These are phyloP conservation scores for Colletotrichum godetiae DNA, from an alignment of 2,329 filamentous ascomycete genomes.

Conservation along the genomic window DNA sequence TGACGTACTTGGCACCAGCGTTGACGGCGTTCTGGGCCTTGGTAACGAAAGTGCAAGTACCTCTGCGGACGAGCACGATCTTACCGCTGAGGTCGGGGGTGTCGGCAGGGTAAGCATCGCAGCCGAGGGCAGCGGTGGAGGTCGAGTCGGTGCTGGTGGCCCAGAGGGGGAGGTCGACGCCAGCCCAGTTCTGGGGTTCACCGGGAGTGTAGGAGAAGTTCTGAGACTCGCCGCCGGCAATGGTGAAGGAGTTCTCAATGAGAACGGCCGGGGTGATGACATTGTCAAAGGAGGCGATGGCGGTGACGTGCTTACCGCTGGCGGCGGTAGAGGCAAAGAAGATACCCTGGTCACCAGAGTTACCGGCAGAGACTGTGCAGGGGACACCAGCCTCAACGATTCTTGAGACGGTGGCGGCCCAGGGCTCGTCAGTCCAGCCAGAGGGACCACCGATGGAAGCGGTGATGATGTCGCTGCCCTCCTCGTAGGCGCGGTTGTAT, in stretches of 20 bases:
- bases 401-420: conserved; percentile 60
- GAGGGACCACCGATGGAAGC: conserved; percentile 63
- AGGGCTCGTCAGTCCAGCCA: conserved; percentile 65
- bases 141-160: conserved; percentile 59
- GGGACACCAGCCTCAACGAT: conserved; percentile 66
- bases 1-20: conserved; percentile 68
- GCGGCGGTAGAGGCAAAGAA: conserved; percentile 63
- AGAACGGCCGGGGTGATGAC: conserved; percentile 54
- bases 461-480: conserved; percentile 68
- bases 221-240: conserved; percentile 47
- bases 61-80: conserved; percentile 70
- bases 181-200: conserved; percentile 53
- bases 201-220: conserved; percentile 58
- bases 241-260: conserved; percentile 53
- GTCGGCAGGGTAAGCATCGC: conserved; percentile 60
- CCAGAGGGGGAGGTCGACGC: conserved; percentile 61
- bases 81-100: conserved; percentile 67
- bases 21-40: conserved; percentile 65
- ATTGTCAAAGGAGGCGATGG: conserved; percentile 64
- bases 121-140: conserved; percentile 60
- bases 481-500: conserved; percentile 70
- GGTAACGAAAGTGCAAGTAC: conserved; percentile 64
- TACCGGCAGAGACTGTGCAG: conserved; percentile 65
- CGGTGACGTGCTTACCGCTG: conserved; percentile 58
- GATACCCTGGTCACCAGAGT: conserved; percentile 57